Percentiles rank a stretch among this genome's conserved stretches.
These are phyloP conservation scores for Albophoma yamanashiensis DNA, from an alignment of 2,329 filamentous ascomycete genomes.

Conservation along the genomic window DNA sequence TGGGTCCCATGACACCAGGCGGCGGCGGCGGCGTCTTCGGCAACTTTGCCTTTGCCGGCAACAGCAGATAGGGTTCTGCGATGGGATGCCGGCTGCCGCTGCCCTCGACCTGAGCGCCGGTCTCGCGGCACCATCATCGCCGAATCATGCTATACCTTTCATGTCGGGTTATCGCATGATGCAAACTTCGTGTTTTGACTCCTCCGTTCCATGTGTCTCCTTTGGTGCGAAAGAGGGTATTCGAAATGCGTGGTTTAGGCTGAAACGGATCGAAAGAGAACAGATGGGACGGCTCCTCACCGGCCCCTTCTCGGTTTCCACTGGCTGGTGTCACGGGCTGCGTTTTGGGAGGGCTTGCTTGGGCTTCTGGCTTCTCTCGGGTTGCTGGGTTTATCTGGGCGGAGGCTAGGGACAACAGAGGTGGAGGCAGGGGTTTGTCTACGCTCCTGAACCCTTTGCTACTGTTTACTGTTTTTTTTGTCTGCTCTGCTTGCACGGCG, in stretches of 20 bases:
- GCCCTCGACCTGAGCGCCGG: not conserved
- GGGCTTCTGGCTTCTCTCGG: not conserved
- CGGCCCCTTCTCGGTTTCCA: not conserved
- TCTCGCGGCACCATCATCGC: not conserved
- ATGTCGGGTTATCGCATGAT: not conserved
- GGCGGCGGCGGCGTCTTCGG: conserved; percentile 67
- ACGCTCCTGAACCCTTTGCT: not conserved
- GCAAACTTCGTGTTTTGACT: not conserved
- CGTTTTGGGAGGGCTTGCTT: not conserved
- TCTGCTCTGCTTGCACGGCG: not conserved
- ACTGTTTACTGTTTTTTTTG: not conserved
- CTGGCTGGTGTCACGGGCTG: not conserved
- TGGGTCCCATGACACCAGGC: conserved; percentile 69
- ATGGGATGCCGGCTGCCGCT: not conserved
- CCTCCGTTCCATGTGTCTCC: not conserved
- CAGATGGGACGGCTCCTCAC: not conserved
- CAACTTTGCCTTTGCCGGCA: conserved; percentile 48
- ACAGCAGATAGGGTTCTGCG: conserved; percentile 18
- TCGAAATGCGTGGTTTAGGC: not conserved
- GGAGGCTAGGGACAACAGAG: not conserved
- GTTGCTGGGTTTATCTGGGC: not conserved
- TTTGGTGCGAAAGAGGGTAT: not conserved
- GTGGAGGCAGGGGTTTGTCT: not conserved
- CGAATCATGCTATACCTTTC: not conserved
- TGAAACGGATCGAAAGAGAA: not conserved